A percentile compares a stretch with the other conserved stretches of the same genome.
Evolutionary conservation across 306 rosid species (phyloP).

Genomic region (Lathyrus oleraceus): DNA sequence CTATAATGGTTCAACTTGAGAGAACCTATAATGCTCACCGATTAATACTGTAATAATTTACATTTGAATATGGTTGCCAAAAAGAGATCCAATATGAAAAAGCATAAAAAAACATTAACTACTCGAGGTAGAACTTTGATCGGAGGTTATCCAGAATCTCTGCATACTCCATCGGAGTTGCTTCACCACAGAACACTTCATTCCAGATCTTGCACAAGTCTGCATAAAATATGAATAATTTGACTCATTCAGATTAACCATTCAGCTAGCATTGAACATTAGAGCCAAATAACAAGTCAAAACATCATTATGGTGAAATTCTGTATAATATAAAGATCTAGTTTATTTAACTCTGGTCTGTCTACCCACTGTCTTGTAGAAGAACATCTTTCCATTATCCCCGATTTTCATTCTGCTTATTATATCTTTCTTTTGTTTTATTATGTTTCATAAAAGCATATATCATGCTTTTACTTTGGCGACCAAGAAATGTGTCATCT

Average conservation of each 20-base stretch:
- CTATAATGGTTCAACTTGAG: constrained; percentile 6
- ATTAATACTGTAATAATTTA: constrained; percentile 34
- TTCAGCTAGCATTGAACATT: background rate
- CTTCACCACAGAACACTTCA: constrained; percentile 66
- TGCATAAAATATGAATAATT: constrained; percentile 41
- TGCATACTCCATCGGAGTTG: constrained; percentile 69
- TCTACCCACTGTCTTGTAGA: background rate
- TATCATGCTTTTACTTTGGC: background rate
- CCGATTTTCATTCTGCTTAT: background rate
- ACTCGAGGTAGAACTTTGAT: constrained; percentile 55
- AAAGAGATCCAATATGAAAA: constrained; percentile 4
- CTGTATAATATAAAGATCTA: background rate
- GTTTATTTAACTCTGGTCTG: background rate
- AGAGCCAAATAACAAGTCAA: background rate
- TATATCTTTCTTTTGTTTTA: background rate
- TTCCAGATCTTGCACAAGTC: constrained; percentile 78
- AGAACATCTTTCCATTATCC: background rate
- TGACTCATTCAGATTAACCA: background rate
- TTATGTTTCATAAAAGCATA: background rate
- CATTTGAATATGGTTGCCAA: constrained; percentile 8
- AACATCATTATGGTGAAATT: constrained; percentile 9
- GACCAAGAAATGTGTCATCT: background rate
- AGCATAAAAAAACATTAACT: constrained; percentile 13
- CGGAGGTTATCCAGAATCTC: constrained; percentile 71
- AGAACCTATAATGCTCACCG: constrained; percentile 12